These are phyloP conservation scores for Cotoneaster glaucophyllus DNA, from an alignment of 306 rosid species.

Conservation along the genomic window DNA sequence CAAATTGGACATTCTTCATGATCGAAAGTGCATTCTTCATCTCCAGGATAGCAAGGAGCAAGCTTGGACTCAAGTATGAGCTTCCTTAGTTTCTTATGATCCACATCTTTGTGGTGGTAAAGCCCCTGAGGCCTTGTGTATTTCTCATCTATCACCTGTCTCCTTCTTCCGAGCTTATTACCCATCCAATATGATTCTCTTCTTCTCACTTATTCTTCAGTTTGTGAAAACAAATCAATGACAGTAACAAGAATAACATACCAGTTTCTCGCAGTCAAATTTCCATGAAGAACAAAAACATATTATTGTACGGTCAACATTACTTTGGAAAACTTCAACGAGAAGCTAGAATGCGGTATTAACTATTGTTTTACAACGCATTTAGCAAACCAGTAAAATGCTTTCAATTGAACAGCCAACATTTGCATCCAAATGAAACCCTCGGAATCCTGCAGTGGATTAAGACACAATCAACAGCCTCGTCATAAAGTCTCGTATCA, in stretches of 20 bases:
- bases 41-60: conserved; percentile 98
- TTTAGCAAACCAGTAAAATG: neutral
- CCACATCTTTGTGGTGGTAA: conserved; percentile 93
- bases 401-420: neutral
- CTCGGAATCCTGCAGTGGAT: conserved; percentile 12
- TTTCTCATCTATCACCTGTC: conserved; percentile 88
- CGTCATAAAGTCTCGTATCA: neutral
- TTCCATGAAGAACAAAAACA: conserved; percentile 12
- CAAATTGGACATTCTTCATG: conserved; percentile 98
- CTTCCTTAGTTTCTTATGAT: conserved; percentile 94
- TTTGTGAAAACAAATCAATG: conserved; percentile 30
- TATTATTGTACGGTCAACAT: neutral
- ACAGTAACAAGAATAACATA: conserved; percentile 16
- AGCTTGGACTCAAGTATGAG: conserved; percentile 91
- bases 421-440: neutral
- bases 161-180: conserved; percentile 92
- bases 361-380: neutral
- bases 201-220: conserved; percentile 11
- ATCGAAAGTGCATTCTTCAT: conserved; percentile 56
- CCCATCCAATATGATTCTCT: conserved; percentile 58
- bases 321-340: conserved; percentile 11
- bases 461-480: neutral
- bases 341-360: neutral
- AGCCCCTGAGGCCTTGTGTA: conserved; percentile 95
- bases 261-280: conserved; percentile 16